A percentile compares a stretch with the other conserved stretches of the same genome.
These are phyloP conservation scores for Epichloe bromicola DNA, from an alignment of 2,329 filamentous ascomycete species.

Conservation along the genomic window DNA sequence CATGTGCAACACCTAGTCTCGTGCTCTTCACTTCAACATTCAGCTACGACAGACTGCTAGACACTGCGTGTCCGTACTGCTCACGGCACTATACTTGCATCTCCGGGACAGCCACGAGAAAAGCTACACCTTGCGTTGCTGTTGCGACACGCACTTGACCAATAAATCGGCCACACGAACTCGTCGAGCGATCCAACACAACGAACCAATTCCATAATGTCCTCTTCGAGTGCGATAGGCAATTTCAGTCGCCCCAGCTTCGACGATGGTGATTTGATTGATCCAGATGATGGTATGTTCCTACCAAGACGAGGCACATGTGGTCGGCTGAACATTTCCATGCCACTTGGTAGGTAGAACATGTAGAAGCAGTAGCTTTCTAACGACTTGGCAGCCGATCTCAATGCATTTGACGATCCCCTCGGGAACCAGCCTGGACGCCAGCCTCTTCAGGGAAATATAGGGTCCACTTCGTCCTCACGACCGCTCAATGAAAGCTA, in stretches of 20 bases:
- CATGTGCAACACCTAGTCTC: too few species aligned
- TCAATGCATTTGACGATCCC: constrained; percentile 89
- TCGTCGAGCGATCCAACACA: not conserved
- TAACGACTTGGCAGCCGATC: constrained; percentile 44
- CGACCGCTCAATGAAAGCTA: constrained; percentile 59
- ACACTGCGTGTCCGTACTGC: not conserved
- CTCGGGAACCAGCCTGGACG: constrained; percentile 56
- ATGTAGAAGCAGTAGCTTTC: not conserved
- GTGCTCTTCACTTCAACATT: too few species aligned
- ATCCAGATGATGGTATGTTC: constrained; percentile 59
- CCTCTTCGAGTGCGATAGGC: constrained; percentile 34
- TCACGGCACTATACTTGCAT: not conserved
- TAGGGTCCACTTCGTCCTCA: constrained; percentile 47
- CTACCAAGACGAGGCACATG: not conserved
- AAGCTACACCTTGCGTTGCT: too few species aligned
- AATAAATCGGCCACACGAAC: not conserved
- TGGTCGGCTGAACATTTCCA: not conserved
- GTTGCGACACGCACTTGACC: not conserved
- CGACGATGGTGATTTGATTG: constrained; percentile 60
- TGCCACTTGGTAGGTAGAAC: too few species aligned
- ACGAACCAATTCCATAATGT: constrained; percentile 22
- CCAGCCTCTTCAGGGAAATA: constrained; percentile 74
- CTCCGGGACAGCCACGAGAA: not conserved
- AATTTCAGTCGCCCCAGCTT: constrained; percentile 50
- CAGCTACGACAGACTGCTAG: not conserved